phyloP scores from a whole-genome alignment of 768 basidiomycete species.

The Suillus subalutaceus region DNA sequence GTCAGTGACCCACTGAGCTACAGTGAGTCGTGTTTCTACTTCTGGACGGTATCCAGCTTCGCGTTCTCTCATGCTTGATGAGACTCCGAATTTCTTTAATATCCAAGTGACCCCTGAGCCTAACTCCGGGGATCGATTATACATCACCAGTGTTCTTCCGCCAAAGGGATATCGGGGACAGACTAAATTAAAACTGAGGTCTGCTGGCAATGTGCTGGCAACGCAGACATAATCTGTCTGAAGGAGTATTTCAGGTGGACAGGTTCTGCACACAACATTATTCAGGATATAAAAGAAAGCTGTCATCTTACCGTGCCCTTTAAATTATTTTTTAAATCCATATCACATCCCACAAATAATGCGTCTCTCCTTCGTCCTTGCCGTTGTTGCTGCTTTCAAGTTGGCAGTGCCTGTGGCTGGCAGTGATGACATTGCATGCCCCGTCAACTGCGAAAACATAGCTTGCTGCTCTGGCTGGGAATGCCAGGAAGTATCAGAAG shows the following conservation, averaged over 20 bases:
- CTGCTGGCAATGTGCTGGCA: not conserved
- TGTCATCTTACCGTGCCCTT: not conserved
- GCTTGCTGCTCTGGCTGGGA: too few relatives aligned
- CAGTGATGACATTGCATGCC: too few relatives aligned
- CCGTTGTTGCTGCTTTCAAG: not conserved
- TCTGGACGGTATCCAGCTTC: not conserved
- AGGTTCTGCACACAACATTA: not conserved
- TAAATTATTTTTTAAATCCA: too few relatives aligned
- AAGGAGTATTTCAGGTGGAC: not conserved
- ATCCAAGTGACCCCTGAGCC: too few relatives aligned
- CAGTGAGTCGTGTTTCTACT: too few relatives aligned
- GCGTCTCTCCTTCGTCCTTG: not conserved
- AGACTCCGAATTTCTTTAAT: too few relatives aligned
- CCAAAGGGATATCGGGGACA: too few relatives aligned
- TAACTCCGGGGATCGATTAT: too few relatives aligned
- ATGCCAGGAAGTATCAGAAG: too few relatives aligned
- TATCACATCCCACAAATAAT: not conserved
- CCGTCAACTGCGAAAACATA: too few relatives aligned
- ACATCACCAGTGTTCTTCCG: too few relatives aligned
- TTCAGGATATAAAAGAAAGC: not conserved
- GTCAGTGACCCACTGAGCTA: too few relatives aligned
- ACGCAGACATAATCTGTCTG: not conserved
- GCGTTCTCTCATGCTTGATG: not conserved
- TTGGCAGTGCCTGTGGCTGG: not conserved
- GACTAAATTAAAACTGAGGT: not conserved